A percentile compares a stretch with the other conserved stretches of the same genome.
phyloP scores from a whole-genome alignment of 108 stramenopile species.

The Cyclotella baltica region DNA sequence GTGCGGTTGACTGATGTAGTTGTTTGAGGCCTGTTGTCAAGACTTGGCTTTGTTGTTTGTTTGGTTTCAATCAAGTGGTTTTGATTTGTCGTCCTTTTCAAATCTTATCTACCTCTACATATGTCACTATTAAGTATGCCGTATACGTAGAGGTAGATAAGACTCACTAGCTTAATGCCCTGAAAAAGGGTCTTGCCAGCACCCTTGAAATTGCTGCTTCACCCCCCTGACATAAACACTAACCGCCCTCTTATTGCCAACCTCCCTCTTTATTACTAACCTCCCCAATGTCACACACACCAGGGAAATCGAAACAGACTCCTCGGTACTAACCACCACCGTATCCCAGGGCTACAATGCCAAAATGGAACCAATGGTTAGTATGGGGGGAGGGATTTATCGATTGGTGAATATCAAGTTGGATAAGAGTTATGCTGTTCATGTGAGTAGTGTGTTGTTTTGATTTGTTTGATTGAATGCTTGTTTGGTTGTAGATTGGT shows the following conservation, averaged over 20 bases:
- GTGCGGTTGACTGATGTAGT: background rate
- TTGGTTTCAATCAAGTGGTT: background rate
- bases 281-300: background rate
- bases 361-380: slow-evolving; percentile 7
- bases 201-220: too few relatives aligned
- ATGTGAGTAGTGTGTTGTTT: background rate
- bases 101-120: background rate
- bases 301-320: background rate
- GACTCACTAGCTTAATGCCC: too few relatives aligned
- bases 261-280: background rate
- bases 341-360: background rate
- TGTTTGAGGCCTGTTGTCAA: background rate
- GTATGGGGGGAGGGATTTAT: slow-evolving; percentile 6
- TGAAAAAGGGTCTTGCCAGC: too few relatives aligned
- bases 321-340: background rate
- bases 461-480: background rate
- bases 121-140: too few relatives aligned
- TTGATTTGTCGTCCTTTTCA: too few relatives aligned
- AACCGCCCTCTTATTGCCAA: background rate
- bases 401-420: slow-evolving; percentile 7
- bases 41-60: background rate
- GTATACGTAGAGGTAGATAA: too few relatives aligned
- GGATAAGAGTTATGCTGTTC: slow-evolving; percentile 8
- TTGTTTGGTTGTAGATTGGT: background rate
- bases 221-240: background rate